A percentile compares a stretch with the other conserved stretches of the same genome.
Conservation (phyloP, 2,329 filamentous ascomycete species). For the Pseudogymnoascus sp. region DNA sequence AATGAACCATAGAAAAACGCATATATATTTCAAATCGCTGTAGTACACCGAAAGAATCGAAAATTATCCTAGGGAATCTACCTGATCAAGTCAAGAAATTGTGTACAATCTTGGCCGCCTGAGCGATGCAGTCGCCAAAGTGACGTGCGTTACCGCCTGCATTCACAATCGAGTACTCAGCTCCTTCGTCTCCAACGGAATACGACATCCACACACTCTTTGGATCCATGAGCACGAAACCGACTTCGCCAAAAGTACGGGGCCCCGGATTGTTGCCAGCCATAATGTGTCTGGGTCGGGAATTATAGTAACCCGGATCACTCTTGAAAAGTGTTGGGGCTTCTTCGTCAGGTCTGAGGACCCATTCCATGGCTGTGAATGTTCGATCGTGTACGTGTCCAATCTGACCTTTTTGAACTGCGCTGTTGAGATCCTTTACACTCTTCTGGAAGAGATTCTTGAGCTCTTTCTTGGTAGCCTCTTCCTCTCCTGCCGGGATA, state of each 20-base stretch:
- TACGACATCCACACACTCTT: slow-evolving; percentile 10
- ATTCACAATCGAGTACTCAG: not conserved
- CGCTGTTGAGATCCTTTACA: slow-evolving; percentile 5
- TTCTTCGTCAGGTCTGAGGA: not conserved
- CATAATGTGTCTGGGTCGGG: slow-evolving; percentile 7
- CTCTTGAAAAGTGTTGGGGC: slow-evolving; percentile 1
- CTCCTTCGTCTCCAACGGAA: not conserved
- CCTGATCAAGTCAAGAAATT: not conserved
- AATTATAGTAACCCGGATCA: not conserved
- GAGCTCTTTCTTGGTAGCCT: not conserved
- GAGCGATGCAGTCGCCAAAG: not conserved
- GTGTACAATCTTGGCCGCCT: not conserved
- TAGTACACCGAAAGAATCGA: not conserved
- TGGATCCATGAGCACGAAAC: slow-evolving; percentile 7
- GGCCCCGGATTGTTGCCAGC: slow-evolving; percentile 3
- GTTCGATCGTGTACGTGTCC: slow-evolving; percentile 6
- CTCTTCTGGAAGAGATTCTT: slow-evolving; percentile 10
- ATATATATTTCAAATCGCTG: not conserved
- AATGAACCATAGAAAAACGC: not conserved
- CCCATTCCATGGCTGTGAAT: slow-evolving; percentile 6
- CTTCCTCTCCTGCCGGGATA: not conserved
- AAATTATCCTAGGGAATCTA: not conserved
- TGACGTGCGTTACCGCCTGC: not conserved
- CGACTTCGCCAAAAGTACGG: not conserved
- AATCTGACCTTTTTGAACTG: not conserved